Evolutionary conservation across 305 asterid genomes (phyloP).

Genomic region (Fraxinus xanthoxyloides): DNA sequence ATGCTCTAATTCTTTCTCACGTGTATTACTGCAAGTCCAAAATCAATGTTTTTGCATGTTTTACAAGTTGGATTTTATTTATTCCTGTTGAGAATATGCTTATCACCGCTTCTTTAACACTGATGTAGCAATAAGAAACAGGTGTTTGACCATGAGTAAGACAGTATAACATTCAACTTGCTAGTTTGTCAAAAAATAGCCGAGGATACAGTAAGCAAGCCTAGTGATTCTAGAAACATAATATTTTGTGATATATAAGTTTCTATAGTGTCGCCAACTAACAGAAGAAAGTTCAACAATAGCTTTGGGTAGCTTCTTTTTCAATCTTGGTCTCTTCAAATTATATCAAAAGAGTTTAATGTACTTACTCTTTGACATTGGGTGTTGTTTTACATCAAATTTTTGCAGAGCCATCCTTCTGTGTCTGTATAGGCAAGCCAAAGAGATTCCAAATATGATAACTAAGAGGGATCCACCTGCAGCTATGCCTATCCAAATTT

Average conservation of each 20-base stretch:
- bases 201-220: neutral
- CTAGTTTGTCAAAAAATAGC: neutral
- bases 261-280: neutral
- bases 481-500: constrained; percentile 44
- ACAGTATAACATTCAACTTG: neutral
- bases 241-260: neutral
- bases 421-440: constrained; percentile 40
- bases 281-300: neutral
- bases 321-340: neutral
- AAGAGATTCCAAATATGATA: constrained; percentile 30
- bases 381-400: constrained; percentile 42
- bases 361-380: constrained; percentile 70
- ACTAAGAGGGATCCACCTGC: constrained; percentile 49
- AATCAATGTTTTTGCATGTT: neutral
- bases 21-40: neutral
- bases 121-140: neutral
- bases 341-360: neutral
- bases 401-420: constrained; percentile 31
- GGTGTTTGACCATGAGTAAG: neutral
- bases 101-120: neutral
- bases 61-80: neutral
- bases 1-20: neutral
- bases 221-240: neutral
- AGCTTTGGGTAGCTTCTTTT: neutral
- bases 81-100: neutral